phyloP scores from a whole-genome alignment of 1,139 yeast genomes.

The Candida sp. region DNA sequence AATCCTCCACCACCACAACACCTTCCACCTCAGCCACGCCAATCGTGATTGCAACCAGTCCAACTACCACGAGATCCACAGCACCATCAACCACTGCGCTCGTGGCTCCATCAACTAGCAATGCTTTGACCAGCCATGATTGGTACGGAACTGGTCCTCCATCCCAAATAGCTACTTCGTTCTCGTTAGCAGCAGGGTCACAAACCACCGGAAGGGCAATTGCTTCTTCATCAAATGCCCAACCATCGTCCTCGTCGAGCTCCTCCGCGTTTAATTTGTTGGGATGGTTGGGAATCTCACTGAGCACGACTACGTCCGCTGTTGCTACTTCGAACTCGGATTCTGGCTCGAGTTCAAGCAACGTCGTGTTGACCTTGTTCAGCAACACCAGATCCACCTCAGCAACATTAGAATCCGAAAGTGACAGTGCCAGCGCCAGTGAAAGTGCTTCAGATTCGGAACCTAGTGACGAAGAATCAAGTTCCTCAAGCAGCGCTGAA shows the following conservation, averaged over 20 bases:
- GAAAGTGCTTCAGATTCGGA: not conserved
- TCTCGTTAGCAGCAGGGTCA: too few species aligned
- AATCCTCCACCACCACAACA: not conserved
- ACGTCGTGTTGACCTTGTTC: not conserved
- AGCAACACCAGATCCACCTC: not conserved
- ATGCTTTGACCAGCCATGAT: not conserved
- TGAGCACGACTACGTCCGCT: not conserved
- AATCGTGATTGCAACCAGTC: not conserved
- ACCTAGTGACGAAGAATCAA: not conserved
- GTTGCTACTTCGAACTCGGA: not conserved
- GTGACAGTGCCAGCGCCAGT: not conserved
- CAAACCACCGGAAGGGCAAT: not conserved
- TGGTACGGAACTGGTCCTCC: not conserved
- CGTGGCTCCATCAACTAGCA: not conserved
- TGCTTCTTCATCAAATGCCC: not conserved
- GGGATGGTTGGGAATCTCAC: not conserved
- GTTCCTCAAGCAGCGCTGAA: not conserved
- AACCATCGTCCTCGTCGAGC: not conserved
- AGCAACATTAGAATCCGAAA: not conserved
- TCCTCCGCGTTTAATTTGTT: not conserved
- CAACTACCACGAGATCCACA: not conserved
- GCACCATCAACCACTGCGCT: not conserved
- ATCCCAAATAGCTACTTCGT: too few species aligned
- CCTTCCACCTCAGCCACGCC: not conserved
- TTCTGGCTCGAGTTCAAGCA: not conserved